A percentile compares a stretch with the other conserved stretches of the same genome.
phyloP scores from a whole-genome alignment of 192 early-diverging fungal species.

The Rhizoclosmatium sp. region DNA sequence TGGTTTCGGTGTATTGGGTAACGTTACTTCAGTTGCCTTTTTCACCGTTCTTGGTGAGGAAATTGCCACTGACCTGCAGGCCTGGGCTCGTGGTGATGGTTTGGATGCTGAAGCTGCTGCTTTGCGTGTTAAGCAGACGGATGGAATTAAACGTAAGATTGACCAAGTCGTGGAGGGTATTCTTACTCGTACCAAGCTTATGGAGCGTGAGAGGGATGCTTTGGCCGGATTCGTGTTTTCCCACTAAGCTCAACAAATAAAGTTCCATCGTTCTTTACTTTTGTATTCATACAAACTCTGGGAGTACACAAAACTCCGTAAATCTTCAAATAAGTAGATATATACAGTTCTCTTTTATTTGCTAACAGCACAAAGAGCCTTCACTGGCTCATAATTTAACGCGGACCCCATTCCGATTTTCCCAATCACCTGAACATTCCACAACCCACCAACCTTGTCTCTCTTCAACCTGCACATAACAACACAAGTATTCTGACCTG shows the following conservation, averaged over 20 bases:
- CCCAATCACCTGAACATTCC: slow-evolving; percentile 40
- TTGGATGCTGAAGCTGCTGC: slow-evolving; percentile 23
- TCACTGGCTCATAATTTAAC: slow-evolving; percentile 22
- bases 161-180: slow-evolving; percentile 5
- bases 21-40: background rate
- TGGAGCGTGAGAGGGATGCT: slow-evolving; percentile 4
- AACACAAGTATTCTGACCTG: slow-evolving; percentile 37
- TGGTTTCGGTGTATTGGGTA: background rate
- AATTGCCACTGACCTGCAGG: background rate
- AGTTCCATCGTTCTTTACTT: no score
- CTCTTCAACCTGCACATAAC: slow-evolving; percentile 43
- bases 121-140: slow-evolving; percentile 21
- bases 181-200: background rate
- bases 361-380: background rate
- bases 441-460: slow-evolving; percentile 11
- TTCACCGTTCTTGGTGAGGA: slow-evolving; percentile 1
- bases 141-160: background rate
- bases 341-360: no score
- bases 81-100: slow-evolving; percentile 22
- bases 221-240: background rate
- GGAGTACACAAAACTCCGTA: no score
- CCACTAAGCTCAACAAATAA: no score
- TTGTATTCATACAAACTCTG: no score
- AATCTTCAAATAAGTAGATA: no score
- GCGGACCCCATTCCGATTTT: slow-evolving; percentile 35